Conservation (phyloP, 257 asterid genomes). For the Solanum chilense region DNA sequence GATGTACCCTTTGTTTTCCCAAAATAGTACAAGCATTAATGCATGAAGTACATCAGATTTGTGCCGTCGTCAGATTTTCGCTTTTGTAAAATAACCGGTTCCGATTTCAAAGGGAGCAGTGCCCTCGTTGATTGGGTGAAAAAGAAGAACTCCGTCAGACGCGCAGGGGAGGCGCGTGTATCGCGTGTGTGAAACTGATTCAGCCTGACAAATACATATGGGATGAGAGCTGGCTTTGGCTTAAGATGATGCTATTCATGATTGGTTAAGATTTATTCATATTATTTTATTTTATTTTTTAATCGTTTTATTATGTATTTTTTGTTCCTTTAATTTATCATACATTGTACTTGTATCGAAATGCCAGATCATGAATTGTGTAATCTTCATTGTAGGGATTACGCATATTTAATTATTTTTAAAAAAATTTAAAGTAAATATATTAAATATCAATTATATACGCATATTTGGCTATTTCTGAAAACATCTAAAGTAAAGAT, state of each 20-base stretch:
- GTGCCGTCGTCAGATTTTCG: neutral
- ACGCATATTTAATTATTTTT: too few species aligned
- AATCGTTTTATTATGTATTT: neutral
- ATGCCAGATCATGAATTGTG: neutral
- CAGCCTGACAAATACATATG: slow-evolving; percentile 6
- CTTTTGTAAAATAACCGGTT: neutral
- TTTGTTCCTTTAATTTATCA: neutral
- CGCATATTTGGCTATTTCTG: too few species aligned
- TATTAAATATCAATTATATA: too few species aligned
- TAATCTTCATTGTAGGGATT: too few species aligned
- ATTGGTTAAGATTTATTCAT: neutral
- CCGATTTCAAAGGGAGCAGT: neutral
- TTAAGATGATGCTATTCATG: neutral
- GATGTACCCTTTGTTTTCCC: neutral
- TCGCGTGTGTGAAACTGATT: neutral
- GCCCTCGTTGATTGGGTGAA: neutral
- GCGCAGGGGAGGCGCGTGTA: neutral
- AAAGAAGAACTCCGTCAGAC: neutral
- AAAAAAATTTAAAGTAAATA: too few species aligned
- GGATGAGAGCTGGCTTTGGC: slow-evolving; percentile 1
- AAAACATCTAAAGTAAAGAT: too few species aligned
- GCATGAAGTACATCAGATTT: neutral
- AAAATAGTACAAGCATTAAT: neutral
- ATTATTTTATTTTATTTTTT: neutral
- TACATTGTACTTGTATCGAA: neutral